Base-by-base conservation (phyloP, 2,329 filamentous ascomycete species). In the Pseudogymnoascus sp. region DNA sequence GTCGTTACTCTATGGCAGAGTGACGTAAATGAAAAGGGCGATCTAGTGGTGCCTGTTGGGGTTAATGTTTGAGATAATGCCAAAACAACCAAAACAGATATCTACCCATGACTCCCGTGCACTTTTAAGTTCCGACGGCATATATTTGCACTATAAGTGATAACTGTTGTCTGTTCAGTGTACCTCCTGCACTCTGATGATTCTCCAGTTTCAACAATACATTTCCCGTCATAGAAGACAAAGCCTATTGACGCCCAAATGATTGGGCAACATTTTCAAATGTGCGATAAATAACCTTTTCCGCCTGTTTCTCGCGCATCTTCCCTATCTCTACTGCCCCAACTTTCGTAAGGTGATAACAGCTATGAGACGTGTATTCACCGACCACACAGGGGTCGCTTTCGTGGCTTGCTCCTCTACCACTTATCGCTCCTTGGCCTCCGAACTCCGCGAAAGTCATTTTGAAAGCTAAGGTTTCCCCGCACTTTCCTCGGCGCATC, bases 1-100 rank as follows among this genome's bases (percentile, higher is more conserved):
- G 90, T 6, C 81, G 91, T 70, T 88, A 92, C 71, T 96, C 95
- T 73, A 36, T 21, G 48, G 60, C 28, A 19, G 28, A 60, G n/a
- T 13, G 10, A 60, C n/a, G 41, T 45, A 16, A 16, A 16, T 1
- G 37, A 41, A 41, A 41, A 41, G 14, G n/a, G 37, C n/a, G 37
- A 37, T 4, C 3, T 16, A 16, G 37, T 41, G 7, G 37, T n/a
- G 37, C n/a, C n/a, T 41, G n/a, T 41, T 6, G 37, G 37, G n/a
- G 16, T 16, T 16, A 41, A 41, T 8, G 14, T 16, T 41, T 41
- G 37, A 16, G 2, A 41, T 41, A 41, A 13, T 39, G n/a, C 7
- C 37, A 41, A 41, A 41, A 8, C 6, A n/a, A 41, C 6, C n/a
- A 16, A 41, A 41, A 41, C 14, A 16, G 14, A 16, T 16, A 16